A percentile compares a stretch with the other conserved stretches of the same genome.
phyloP scores from a whole-genome alignment of 2,329 filamentous ascomycete genomes.

The Phyllosticta citrichinensis region DNA sequence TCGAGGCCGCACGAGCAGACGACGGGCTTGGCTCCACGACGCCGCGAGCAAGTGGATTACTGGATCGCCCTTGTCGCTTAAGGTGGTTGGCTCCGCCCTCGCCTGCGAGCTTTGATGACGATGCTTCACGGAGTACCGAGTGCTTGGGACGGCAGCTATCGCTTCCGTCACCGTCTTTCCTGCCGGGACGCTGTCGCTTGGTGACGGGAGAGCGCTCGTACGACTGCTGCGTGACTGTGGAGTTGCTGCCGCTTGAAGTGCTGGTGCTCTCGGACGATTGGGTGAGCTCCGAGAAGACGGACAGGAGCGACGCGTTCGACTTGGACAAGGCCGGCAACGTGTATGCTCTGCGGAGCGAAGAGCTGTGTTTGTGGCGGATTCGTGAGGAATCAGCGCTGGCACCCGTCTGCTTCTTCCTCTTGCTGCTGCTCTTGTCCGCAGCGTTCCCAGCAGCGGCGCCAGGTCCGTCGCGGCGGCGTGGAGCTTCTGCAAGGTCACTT shows the following conservation, averaged over 20 bases:
- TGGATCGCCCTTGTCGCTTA: constrained; percentile 2
- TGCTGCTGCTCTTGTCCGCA: not conserved
- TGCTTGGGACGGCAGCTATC: constrained; percentile 5
- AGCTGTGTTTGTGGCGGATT: constrained; percentile 20
- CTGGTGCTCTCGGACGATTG: constrained; percentile 22
- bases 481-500: not conserved
- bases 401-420: not conserved
- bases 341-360: constrained; percentile 23
- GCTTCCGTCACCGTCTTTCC: constrained; percentile 15
- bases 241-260: constrained; percentile 35
- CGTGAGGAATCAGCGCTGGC: not conserved
- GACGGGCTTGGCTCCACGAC: not conserved
- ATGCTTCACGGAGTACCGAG: constrained; percentile 1
- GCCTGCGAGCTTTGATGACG: constrained; percentile 1
- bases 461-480: not conserved
- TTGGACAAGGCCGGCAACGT: constrained; percentile 25
- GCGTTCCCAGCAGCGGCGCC: not conserved
- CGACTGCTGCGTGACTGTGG: constrained; percentile 35
- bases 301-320: constrained; percentile 33
- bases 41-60: constrained; percentile 2
- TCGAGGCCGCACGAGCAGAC: not conserved
- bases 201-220: constrained; percentile 20
- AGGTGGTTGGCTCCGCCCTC: not conserved
- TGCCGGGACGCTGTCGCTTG: constrained; percentile 15
- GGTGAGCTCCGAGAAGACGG: constrained; percentile 32